A percentile compares a stretch with the other conserved stretches of the same genome.
Conservation (phyloP, 306 rosid species). For the Chamaecrista fasciculata region DNA sequence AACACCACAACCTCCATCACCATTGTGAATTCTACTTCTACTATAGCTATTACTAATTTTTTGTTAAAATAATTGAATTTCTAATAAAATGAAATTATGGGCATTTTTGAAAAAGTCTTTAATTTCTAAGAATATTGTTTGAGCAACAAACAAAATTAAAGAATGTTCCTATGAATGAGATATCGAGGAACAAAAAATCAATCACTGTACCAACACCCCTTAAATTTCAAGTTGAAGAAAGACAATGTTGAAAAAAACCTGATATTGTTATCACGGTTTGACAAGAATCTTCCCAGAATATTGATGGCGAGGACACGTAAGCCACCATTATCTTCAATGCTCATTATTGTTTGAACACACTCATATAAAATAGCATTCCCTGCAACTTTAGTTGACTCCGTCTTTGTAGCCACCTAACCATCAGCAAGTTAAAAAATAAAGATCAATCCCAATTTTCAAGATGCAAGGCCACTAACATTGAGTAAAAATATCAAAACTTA, state of each 20-base stretch:
- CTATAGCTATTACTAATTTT: too few species aligned
- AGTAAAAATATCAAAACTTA: slow-evolving; percentile 16
- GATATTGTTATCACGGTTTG: slow-evolving; percentile 97
- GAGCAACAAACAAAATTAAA: too few species aligned
- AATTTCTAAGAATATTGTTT: too few species aligned
- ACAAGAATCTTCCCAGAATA: slow-evolving; percentile 95
- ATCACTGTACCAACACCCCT: too few species aligned
- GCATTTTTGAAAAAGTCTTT: too few species aligned
- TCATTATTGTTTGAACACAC: slow-evolving; percentile 97
- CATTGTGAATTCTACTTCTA: too few species aligned
- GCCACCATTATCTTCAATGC: slow-evolving; percentile 96
- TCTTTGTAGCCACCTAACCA: slow-evolving; percentile 92
- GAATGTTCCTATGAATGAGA: too few species aligned
- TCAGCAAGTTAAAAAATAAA: slow-evolving; percentile 27
- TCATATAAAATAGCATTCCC: slow-evolving; percentile 95
- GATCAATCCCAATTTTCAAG: slow-evolving; percentile 24
- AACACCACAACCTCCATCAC: too few species aligned
- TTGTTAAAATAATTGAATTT: too few species aligned
- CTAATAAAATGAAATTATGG: too few species aligned
- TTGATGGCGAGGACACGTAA: slow-evolving; percentile 98
- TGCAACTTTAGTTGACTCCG: slow-evolving; percentile 95
- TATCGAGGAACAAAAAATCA: too few species aligned
- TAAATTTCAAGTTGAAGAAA: neutral
- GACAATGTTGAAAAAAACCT: slow-evolving; percentile 51
- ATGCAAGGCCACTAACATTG: slow-evolving; percentile 15